A percentile compares a stretch with the other conserved stretches of the same genome.
Evolutionary conservation across 2,329 filamentous ascomycete species (phyloP).

Genomic region (Cadophora gregata): DNA sequence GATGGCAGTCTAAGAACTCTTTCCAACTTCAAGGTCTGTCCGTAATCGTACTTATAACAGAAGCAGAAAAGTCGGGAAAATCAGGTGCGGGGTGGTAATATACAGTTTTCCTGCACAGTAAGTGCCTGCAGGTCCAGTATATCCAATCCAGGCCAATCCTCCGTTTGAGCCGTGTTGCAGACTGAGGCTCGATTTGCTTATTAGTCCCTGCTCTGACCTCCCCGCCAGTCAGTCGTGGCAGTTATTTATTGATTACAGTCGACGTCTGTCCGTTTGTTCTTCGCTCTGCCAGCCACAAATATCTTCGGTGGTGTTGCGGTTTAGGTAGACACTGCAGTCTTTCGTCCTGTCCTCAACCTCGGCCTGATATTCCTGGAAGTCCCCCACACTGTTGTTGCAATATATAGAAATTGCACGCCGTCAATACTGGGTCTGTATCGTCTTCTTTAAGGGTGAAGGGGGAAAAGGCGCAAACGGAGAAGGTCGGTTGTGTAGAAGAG

Average conservation of each 20-base stretch:
- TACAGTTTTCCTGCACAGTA: slow-evolving; percentile 10
- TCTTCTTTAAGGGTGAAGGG: neutral
- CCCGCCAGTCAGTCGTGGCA: neutral
- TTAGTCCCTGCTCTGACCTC: neutral
- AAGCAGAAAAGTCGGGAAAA: neutral
- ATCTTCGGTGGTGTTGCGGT: neutral
- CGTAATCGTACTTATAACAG: neutral
- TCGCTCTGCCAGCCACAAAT: neutral
- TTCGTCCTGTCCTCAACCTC: neutral
- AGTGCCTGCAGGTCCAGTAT: slow-evolving; percentile 12
- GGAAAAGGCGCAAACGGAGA: neutral
- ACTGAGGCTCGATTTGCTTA: slow-evolving; percentile 5
- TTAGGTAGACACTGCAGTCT: neutral
- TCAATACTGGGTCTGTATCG: neutral
- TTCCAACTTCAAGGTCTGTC: neutral
- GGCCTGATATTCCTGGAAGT: neutral
- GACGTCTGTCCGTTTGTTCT: neutral
- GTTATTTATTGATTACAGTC: slow-evolving; percentile 1
- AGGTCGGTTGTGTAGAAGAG: neutral
- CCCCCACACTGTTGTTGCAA: neutral
- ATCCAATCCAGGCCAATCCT: slow-evolving; percentile 10
- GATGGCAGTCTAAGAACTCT: neutral
- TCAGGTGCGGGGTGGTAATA: neutral
- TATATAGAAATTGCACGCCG: neutral
- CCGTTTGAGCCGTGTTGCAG: slow-evolving; percentile 18